These are phyloP conservation scores for Clavispora santaluciae DNA, from an alignment of 805 yeast genomes.

Conservation along the genomic window DNA sequence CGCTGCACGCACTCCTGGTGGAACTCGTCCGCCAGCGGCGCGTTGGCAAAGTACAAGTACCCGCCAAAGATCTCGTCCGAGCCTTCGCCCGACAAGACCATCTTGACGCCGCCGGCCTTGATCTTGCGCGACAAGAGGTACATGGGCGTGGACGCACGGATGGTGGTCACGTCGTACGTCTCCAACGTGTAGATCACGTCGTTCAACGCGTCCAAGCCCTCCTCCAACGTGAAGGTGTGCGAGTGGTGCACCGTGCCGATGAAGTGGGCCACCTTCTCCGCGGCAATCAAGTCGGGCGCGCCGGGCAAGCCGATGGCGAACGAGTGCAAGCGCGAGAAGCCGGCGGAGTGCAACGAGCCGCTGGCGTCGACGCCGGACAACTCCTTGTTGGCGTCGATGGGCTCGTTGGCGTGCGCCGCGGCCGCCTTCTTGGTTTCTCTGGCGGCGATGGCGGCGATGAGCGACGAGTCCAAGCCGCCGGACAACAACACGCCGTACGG, in stretches of 20 bases:
- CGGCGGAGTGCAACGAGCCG: constrained; percentile 76
- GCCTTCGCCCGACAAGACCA: constrained; percentile 99
- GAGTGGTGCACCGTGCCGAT: constrained; percentile 97
- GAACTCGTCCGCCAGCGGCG: constrained; percentile 91
- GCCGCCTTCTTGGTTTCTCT: constrained; percentile 86
- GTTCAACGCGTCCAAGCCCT: constrained; percentile 90
- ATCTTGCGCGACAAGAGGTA: constrained; percentile 91
- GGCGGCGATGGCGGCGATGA: constrained; percentile 96
- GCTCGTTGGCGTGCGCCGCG: constrained; percentile 40
- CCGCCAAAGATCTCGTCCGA: constrained; percentile 99
- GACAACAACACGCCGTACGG: constrained; percentile 97
- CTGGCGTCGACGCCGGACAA: constrained; percentile 89
- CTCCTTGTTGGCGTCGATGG: constrained; percentile 58
- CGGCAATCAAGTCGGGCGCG: constrained; percentile 97
- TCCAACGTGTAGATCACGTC: constrained; percentile 96
- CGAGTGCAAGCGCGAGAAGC: constrained; percentile 84
- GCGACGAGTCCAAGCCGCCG: constrained; percentile 96
- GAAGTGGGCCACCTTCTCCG: constrained; percentile 92
- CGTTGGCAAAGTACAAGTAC: constrained; percentile 93
- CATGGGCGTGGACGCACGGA: constrained; percentile 99
- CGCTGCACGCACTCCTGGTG: constrained; percentile 93
- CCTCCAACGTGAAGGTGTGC: constrained; percentile 94
- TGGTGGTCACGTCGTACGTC: constrained; percentile 97
- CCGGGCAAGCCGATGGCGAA: constrained; percentile 96
- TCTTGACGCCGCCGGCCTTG: constrained; percentile 99